phyloP scores from a whole-genome alignment of 108 stramenopile genomes.

The Nitzschia sp. region DNA sequence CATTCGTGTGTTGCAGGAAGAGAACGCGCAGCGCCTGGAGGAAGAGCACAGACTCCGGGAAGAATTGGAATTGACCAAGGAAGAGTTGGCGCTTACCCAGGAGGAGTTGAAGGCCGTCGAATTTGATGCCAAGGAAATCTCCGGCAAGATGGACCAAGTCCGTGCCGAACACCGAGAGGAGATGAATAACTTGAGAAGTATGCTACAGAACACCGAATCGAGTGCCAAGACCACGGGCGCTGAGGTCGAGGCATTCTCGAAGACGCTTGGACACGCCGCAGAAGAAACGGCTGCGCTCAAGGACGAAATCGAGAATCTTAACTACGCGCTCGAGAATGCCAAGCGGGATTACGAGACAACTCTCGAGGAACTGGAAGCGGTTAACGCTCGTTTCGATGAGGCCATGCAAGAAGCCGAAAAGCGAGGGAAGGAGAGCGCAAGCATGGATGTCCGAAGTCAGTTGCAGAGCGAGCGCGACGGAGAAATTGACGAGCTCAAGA shows the following conservation, averaged over 20 bases:
- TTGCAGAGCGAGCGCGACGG: constrained; percentile 45
- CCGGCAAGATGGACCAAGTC: constrained; percentile 42
- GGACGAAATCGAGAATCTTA: constrained; percentile 66
- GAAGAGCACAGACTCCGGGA: constrained; percentile 51
- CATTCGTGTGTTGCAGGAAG: constrained; percentile 51
- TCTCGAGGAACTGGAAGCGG: constrained; percentile 73
- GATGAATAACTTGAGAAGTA: constrained; percentile 51
- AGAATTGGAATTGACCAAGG: constrained; percentile 61
- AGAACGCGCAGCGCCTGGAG: constrained; percentile 51
- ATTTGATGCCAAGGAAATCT: constrained; percentile 57
- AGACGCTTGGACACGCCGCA: constrained; percentile 50
- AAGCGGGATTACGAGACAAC: constrained; percentile 66
- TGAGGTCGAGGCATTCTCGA: constrained; percentile 55
- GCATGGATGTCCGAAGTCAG: constrained; percentile 37
- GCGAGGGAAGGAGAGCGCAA: constrained; percentile 37
- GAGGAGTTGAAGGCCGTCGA: constrained; percentile 74
- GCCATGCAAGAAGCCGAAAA: constrained; percentile 54
- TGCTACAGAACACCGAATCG: constrained; percentile 50
- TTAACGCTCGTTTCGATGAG: constrained; percentile 77
- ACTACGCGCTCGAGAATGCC: constrained; percentile 69
- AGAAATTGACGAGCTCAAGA: constrained; percentile 44
- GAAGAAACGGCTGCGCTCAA: constrained; percentile 48
- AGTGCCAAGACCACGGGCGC: constrained; percentile 39
- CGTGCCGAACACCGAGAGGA: constrained; percentile 65
- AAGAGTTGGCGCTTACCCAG: constrained; percentile 63